Evolutionary conservation across 805 yeast species (phyloP), one percentile per base, ranked within the genome.

Genomic region (Sungouiozyma ichnusensis): DNA sequence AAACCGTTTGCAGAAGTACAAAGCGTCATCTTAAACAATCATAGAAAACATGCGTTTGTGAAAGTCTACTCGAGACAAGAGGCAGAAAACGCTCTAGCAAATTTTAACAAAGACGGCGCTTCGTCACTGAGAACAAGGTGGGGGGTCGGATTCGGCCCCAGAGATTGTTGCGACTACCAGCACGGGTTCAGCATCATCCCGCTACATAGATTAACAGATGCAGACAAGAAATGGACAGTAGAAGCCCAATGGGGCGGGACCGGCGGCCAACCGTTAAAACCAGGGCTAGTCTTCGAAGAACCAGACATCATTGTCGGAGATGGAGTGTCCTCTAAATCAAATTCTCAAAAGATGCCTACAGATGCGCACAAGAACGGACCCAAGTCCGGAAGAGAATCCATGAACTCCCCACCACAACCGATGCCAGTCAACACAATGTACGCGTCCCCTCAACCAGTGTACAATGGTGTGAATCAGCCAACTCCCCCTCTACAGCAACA

Each of bases 71-170:
- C 94, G 17, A 76, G 98, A 64, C 73, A 71, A 32, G 97, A 90
- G 63, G 98, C 98, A 24, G 96, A 85, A 60, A 75, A 71, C 46
- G 87, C 87, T 13, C 73, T 86, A 44, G 69, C 74, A 34, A 74
- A 78, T 35, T 86, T 88, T 66, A 77, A 77, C 55, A 77, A 79
- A 51, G 80, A 79, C 47, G 81, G 82, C 34, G 62, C 74, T 8
- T 65, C 58, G 67, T 76, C 51, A 60, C 68, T 92, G 51, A 76
- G 97, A 64, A 85, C 94, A 3, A 75, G 96, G 59, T 92, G 98
- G 98, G 98, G 97, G 51, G 97, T 92, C 48, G 98, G 98, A 1
- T 92, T 84, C 57, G 98, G 98, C 3, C 98, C 98, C 42, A 78
- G 98, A 68, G 97, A 92, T 62, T 90, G 97, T 68, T 85, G 95